A percentile compares a stretch with the other conserved stretches of the same genome.
Evolutionary conservation across 768 basidiomycete species (phyloP).

Genomic region (Fomitopsis serialis): DNA sequence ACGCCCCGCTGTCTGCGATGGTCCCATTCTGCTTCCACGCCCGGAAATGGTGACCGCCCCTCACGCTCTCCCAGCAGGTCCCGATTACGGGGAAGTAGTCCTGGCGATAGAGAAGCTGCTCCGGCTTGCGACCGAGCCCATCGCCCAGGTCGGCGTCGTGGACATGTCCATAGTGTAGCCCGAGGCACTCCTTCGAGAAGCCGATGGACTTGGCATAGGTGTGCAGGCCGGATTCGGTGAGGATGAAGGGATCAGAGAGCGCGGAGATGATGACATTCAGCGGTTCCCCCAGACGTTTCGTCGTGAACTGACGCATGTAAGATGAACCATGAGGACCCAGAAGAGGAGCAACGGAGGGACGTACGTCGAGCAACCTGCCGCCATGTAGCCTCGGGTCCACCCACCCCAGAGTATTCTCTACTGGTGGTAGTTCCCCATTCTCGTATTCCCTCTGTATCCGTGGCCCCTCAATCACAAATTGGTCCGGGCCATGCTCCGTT

Average conservation of each 20-base stretch:
- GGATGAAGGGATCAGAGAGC: conserved; percentile 71
- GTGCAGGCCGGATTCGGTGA: conserved; percentile 68
- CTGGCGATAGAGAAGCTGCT: conserved; percentile 73
- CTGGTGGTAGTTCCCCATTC: conserved; percentile 23
- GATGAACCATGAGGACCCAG: not conserved
- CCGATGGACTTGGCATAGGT: conserved; percentile 78
- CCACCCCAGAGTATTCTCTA: conserved; percentile 36
- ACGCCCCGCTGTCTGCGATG: conserved; percentile 63
- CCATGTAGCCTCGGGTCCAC: conserved; percentile 69
- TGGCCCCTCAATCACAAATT: not conserved
- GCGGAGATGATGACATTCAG: conserved; percentile 81
- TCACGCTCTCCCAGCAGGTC: conserved; percentile 82
- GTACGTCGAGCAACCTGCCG: conserved; percentile 72
- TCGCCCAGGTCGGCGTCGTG: conserved; percentile 84
- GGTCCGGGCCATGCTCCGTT: not conserved
- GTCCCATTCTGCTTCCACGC: conserved; percentile 89
- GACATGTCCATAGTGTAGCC: conserved; percentile 67
- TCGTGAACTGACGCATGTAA: conserved; percentile 51
- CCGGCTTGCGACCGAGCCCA: conserved; percentile 62
- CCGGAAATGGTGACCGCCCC: conserved; percentile 85
- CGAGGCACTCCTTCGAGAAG: conserved; percentile 78
- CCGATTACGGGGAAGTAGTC: conserved; percentile 76
- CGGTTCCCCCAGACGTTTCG: conserved; percentile 66
- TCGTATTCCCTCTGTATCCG: conserved; percentile 13
- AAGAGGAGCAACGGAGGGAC: conserved; percentile 18